These are phyloP conservation scores for Umbelopsis sp. DNA, from an alignment of 192 early-diverging fungal genomes.

Conservation along the genomic window DNA sequence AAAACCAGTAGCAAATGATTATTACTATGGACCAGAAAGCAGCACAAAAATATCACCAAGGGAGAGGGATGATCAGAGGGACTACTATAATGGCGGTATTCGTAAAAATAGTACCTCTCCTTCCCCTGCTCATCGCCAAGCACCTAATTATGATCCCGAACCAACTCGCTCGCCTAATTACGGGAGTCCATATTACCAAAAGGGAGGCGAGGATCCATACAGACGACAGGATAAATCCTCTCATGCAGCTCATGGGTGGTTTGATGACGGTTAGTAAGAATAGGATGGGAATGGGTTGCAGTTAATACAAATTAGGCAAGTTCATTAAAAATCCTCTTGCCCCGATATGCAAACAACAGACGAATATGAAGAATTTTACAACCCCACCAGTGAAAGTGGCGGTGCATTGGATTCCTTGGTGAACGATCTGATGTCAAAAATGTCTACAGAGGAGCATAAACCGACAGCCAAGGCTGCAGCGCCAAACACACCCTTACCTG, in stretches of 20 bases:
- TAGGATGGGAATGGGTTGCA: too few species aligned
- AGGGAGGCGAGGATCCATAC: background rate
- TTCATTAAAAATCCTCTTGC: background rate
- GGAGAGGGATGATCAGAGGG: background rate
- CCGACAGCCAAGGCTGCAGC: background rate
- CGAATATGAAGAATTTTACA: background rate
- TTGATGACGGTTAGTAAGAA: background rate
- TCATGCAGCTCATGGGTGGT: background rate
- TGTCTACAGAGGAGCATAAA: slow-evolving; percentile 23
- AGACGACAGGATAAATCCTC: background rate
- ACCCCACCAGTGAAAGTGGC: slow-evolving; percentile 7
- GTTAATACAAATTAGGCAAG: background rate
- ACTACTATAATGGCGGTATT: background rate
- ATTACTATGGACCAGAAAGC: background rate
- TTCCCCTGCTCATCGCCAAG: slow-evolving; percentile 10
- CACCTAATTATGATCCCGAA: background rate
- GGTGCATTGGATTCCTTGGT: slow-evolving; percentile 34
- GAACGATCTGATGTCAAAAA: slow-evolving; percentile 34
- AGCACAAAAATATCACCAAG: background rate
- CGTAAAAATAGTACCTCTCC: slow-evolving; percentile 10
- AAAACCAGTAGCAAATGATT: background rate
- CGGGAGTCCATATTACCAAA: background rate
- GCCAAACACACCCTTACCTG: background rate
- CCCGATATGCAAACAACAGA: background rate
- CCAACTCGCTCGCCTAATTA: background rate